phyloP scores from a whole-genome alignment of 2,329 filamentous ascomycete species.

The Capronia americana region DNA sequence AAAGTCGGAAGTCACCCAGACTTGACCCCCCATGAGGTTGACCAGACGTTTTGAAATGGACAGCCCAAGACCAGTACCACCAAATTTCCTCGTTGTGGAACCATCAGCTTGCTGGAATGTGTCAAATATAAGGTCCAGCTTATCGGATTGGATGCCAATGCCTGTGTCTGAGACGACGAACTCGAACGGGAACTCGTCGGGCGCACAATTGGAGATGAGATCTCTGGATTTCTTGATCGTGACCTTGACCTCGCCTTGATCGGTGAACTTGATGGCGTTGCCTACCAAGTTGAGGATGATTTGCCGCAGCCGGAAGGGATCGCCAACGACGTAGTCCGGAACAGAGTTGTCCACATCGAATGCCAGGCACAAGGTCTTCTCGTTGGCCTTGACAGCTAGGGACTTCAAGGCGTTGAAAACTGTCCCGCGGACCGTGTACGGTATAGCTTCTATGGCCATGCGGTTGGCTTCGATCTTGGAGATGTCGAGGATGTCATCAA shows the following conservation, averaged over 20 bases:
- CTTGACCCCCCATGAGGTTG: slow-evolving; percentile 92
- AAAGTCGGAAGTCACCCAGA: slow-evolving; percentile 94
- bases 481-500: slow-evolving; percentile 77
- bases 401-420: slow-evolving; percentile 98
- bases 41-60: slow-evolving; percentile 96
- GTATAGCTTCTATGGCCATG: slow-evolving; percentile 98
- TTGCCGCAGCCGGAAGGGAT: slow-evolving; percentile 93
- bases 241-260: slow-evolving; percentile 93
- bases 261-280: slow-evolving; percentile 99
- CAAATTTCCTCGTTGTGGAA: slow-evolving; percentile 94
- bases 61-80: slow-evolving; percentile 88
- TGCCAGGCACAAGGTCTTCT: slow-evolving; percentile 89
- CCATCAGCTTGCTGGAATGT: slow-evolving; percentile 99
- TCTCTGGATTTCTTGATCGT: slow-evolving; percentile 78
- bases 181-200: slow-evolving; percentile 88
- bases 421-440: slow-evolving; percentile 89
- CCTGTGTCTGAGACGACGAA: slow-evolving; percentile 96
- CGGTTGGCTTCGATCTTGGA: slow-evolving; percentile 88
- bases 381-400: slow-evolving; percentile 94
- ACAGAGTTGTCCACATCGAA: slow-evolving; percentile 94
- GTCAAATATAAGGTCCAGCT: slow-evolving; percentile 96
- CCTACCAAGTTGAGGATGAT: slow-evolving; percentile 97
- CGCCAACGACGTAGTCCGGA: slow-evolving; percentile 92
- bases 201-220: slow-evolving; percentile 58
- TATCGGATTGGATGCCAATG: slow-evolving; percentile 94